Evolutionary conservation across 108 stramenopile genomes (phyloP).

Genomic region (Cyclotella choctawhatcheeana): DNA sequence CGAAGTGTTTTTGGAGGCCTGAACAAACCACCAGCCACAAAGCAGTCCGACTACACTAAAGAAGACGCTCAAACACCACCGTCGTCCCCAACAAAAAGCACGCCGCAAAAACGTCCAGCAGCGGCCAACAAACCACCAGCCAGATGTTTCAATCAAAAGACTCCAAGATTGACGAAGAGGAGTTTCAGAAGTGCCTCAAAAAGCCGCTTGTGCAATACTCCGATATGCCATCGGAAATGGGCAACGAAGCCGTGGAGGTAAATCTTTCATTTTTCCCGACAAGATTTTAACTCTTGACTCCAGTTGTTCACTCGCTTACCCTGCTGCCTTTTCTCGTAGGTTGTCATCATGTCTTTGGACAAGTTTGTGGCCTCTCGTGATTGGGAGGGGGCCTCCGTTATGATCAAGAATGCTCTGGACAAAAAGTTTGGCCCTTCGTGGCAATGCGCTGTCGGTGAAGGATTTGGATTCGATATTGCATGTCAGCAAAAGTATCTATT

Average conservation of each 20-base stretch:
- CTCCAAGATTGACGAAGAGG: slow-evolving; percentile 44
- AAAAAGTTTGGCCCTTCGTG: slow-evolving; percentile 89
- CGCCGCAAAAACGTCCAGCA: no score
- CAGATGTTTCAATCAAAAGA: no score
- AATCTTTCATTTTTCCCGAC: no score
- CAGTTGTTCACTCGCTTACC: no score
- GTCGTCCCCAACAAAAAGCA: no score
- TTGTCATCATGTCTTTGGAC: slow-evolving; percentile 83
- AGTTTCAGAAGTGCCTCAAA: slow-evolving; percentile 49
- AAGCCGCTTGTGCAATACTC: slow-evolving; percentile 70
- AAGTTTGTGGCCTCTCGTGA: slow-evolving; percentile 73
- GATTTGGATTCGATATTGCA: slow-evolving; percentile 70
- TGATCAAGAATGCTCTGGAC: slow-evolving; percentile 84
- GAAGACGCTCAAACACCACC: no score
- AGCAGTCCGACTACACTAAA: no score
- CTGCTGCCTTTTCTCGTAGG: no score
- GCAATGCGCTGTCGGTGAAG: slow-evolving; percentile 82
- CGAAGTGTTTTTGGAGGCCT: no score
- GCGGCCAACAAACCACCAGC: no score
- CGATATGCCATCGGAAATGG: slow-evolving; percentile 87
- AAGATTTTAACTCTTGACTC: no score
- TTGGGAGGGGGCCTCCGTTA: slow-evolving; percentile 69
- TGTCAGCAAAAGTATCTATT: slow-evolving; percentile 66
- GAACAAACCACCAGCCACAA: no score
- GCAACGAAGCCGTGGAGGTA: slow-evolving; percentile 78